Evolutionary conservation across 2,329 filamentous ascomycete genomes (phyloP).

Genomic region (Tolypocladium guangdongense): DNA sequence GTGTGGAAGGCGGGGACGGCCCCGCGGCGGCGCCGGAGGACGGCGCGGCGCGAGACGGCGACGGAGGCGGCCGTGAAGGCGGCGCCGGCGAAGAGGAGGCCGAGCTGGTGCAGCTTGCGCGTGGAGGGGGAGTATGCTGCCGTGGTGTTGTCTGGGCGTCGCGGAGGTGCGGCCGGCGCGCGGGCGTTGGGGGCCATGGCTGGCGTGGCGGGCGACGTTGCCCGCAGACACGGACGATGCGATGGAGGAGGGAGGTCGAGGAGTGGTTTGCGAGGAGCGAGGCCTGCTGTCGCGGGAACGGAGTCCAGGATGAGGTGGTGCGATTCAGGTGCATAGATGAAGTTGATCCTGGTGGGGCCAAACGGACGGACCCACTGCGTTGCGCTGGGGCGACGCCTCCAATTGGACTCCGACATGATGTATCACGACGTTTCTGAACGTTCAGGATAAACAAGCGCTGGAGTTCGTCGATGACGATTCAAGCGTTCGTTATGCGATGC

Average conservation of each 20-base stretch:
- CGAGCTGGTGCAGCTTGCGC: constrained; percentile 46
- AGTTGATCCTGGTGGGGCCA: no score
- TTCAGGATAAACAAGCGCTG: no score
- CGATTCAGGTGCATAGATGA: not conserved
- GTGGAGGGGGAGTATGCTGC: constrained; percentile 22
- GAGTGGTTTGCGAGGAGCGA: not conserved
- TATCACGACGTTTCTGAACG: no score
- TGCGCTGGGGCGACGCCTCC: no score
- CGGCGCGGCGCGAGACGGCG: constrained; percentile 58
- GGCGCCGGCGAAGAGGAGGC: constrained; percentile 64
- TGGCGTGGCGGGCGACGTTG: not conserved
- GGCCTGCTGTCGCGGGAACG: not conserved
- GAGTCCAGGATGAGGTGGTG: not conserved
- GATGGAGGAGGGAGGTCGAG: not conserved
- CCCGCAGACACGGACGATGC: not conserved
- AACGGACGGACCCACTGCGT: no score
- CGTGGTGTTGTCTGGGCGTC: not conserved
- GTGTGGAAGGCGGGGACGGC: constrained; percentile 63
- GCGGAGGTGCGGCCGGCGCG: not conserved
- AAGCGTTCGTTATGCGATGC: no score
- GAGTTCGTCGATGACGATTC: no score
- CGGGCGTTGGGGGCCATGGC: not conserved
- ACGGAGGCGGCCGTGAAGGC: constrained; percentile 65
- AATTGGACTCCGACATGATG: no score
- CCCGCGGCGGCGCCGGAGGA: constrained; percentile 50